Base-by-base conservation (phyloP, 306 rosid species). In the Clitoria ternatea region DNA sequence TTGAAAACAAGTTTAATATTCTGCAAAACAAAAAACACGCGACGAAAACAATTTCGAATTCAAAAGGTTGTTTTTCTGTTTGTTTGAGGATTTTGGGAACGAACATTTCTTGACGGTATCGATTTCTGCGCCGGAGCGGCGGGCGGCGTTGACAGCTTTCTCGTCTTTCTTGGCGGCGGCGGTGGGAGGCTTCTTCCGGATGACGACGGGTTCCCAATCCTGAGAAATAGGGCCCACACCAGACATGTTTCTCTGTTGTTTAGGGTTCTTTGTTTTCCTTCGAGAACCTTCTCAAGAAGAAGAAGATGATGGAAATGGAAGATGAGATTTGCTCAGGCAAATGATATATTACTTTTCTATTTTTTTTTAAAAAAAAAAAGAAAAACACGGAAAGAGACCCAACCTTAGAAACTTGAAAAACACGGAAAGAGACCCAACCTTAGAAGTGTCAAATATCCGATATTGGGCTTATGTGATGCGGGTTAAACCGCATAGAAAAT, bases 61-160 rank as follows among this genome's bases (percentile, higher is more conserved):
- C 56, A 6, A 49, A 3, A 23, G 49, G 3, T 3, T 43, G 57
- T 7, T 44, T 71, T 15, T 67, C 33, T 8, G 3, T 42, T 2
- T 9, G 29, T 29, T 24, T 55, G 22, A 35, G 65, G 10, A 6
- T 62, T 40, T 30, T 3, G 4, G 59, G 26, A 13, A 11, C 60
- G 2, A 45, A 88, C 98, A 68, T 79, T 92, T 92, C 62, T 82
- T 92, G 18, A 86, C 2, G 79, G 98, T 85, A 40, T 92, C 93
- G 70, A 92, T 84, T 29, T 90, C 96, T 3, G 91, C 98, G 6
- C 97, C 97, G 72, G 89, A 0, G 27, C 93, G 97, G 56, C 96
- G 97, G 61, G 97, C 98, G 17, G 96, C 97, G 88, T 90, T 90
- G 79, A 92, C 97, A 19, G 90, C 98, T 77, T 92, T 88, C 78